phyloP scores from a whole-genome alignment of 2,329 filamentous ascomycete genomes.

The Aspergillus fumigatiaffinis region DNA sequence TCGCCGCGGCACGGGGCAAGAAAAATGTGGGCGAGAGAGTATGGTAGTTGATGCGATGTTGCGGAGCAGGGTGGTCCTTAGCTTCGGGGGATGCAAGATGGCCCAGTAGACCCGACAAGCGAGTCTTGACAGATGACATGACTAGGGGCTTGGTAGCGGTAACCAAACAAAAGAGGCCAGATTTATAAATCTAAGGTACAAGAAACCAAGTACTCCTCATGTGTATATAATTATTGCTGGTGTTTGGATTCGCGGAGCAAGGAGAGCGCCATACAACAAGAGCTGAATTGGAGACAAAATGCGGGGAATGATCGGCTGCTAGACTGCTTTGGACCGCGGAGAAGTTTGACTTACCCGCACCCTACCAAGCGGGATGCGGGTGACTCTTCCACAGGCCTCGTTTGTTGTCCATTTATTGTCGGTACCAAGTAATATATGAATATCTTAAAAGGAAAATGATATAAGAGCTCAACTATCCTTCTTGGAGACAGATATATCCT shows the following conservation, averaged over 20 bases:
- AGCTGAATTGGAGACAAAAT: slow-evolving; percentile 1
- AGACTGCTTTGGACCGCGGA: slow-evolving; percentile 7
- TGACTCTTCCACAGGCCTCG: not conserved
- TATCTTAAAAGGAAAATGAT: not conserved
- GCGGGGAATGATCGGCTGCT: slow-evolving; percentile 9
- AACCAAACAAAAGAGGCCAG: not conserved
- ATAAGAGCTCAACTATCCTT: not conserved
- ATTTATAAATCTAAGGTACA: not conserved
- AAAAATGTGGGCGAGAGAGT: slow-evolving; percentile 84
- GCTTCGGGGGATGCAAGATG: slow-evolving; percentile 27
- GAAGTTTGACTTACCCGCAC: not conserved
- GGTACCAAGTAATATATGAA: not conserved
- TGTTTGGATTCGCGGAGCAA: not conserved
- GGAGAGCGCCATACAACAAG: not conserved
- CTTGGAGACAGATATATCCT: not conserved
- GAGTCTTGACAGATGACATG: slow-evolving; percentile 27
- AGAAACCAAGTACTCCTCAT: not conserved
- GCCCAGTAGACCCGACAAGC: slow-evolving; percentile 27
- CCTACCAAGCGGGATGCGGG: not conserved
- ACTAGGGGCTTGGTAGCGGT: not conserved
- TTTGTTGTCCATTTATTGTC: not conserved
- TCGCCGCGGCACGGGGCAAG: slow-evolving; percentile 75
- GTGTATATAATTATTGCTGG: not conserved
- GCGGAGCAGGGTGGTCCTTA: slow-evolving; percentile 5
- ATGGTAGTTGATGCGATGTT: slow-evolving; percentile 40